Evolutionary conservation across 2,329 filamentous ascomycete genomes (phyloP).

Genomic region (Alternaria rosae): DNA sequence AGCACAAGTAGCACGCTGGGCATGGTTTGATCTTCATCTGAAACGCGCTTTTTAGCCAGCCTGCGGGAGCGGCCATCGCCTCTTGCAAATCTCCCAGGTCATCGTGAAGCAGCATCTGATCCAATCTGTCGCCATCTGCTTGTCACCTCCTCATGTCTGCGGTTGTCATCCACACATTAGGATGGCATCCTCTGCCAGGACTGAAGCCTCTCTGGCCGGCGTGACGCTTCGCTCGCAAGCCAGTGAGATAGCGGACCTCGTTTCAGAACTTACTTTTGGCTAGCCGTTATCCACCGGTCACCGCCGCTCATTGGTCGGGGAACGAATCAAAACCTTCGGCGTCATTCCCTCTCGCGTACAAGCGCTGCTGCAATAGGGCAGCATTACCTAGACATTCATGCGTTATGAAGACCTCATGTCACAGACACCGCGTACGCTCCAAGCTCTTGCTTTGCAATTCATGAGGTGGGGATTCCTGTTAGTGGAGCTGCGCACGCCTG

Average conservation of each 20-base stretch:
- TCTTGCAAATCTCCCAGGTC: constrained; percentile 16
- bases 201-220: constrained; percentile 26
- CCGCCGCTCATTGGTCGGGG: constrained; percentile 31
- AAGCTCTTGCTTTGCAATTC: constrained; percentile 13
- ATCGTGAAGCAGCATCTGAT: constrained; percentile 7
- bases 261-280: constrained; percentile 47
- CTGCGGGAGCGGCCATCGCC: constrained; percentile 28
- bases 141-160: constrained; percentile 1
- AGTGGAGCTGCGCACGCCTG: constrained; percentile 4
- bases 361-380: constrained; percentile 37
- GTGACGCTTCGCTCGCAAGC: constrained; percentile 40
- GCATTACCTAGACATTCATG: constrained; percentile 41
- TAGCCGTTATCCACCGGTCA: constrained; percentile 34
- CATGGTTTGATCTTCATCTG: constrained; percentile 49
- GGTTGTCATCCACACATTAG: constrained; percentile 17
- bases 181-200: constrained; percentile 11
- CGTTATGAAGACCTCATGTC: constrained; percentile 34
- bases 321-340: constrained; percentile 37
- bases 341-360: constrained; percentile 33
- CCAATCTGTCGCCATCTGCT: constrained; percentile 15
- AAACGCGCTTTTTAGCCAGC: constrained; percentile 38
- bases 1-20: constrained; percentile 43
- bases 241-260: constrained; percentile 40
- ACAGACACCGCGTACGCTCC: constrained; percentile 28
- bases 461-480: constrained; percentile 11